Base-by-base conservation (phyloP, 306 rosid species). In the Cicer cuneatum region DNA sequence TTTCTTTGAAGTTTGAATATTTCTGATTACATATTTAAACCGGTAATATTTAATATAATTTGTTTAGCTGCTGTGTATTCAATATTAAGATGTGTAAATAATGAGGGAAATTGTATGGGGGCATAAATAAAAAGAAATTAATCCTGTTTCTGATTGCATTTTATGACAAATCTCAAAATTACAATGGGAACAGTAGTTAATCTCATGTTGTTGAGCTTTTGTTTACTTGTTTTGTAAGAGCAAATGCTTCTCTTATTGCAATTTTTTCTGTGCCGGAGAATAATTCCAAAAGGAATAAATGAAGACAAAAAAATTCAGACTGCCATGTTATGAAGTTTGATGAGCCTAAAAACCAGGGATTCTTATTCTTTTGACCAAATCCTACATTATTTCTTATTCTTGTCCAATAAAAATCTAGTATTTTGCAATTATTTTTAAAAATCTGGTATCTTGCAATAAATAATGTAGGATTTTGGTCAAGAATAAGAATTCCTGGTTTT, bases 1-100 rank as follows among this genome's bases (percentile, higher is more conserved):
- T 83, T 11, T 68, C 70, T 77, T 40, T 60, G 48, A 3, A 24
- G 61, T 77, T 40, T 60, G 48, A 3, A 24, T 53, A 54, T 78
- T 52, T 62, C 73, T 52, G 16, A 61, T 38, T 65, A 59, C 49
- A 10, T 77, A 35, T 72, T 64, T 63, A 47, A 18, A 29, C 71
- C 7, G 48, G 21, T 58, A 37, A 53, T 57, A 61, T 62, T 43
- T 35, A 47, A 43, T 47, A 35, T 56, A 47, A 43, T 15, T 57
- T 29, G 9, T 45, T 64, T 70, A 6, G 10, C 51, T 14, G 43
- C 33, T 45, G 18, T 41, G 8, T 70, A 8, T 46, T 69, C 33
- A 49, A 68, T 41, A 53, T 42, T 46, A 5, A 24, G 45, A 54
- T 54, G 12, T 15, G 33, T 15, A 48, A 59, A 39, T 7, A 38